Evolutionary conservation across 768 basidiomycete genomes (phyloP).

Genomic region (Suillus fuscotomentosus): DNA sequence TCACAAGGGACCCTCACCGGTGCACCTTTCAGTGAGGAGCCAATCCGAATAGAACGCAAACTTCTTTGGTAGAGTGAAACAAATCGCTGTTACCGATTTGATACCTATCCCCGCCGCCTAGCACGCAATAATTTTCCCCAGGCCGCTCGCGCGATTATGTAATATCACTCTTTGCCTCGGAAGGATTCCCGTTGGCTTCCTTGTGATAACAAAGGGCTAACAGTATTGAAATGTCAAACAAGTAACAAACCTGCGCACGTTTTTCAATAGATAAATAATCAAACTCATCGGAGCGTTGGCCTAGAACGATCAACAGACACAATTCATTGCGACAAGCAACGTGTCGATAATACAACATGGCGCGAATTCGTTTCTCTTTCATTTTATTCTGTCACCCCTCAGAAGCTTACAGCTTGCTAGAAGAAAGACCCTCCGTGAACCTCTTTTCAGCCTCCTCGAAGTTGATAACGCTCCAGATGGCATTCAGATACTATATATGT

Average conservation of each 20-base stretch:
- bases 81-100: neutral
- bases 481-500: slow-evolving; percentile 59
- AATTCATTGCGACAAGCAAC: neutral
- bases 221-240: neutral
- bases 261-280: neutral
- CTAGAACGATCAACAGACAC: neutral
- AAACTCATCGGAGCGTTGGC: slow-evolving; percentile 1
- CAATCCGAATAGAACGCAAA: neutral
- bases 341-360: neutral
- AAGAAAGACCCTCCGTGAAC: slow-evolving; percentile 41
- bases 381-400: neutral
- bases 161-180: neutral
- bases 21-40: too few relatives aligned
- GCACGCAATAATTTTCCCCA: neutral
- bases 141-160: too few relatives aligned
- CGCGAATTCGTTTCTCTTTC: neutral
- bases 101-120: neutral
- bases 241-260: neutral
- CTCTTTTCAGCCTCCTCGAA: slow-evolving; percentile 77
- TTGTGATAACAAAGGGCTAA: neutral
- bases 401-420: slow-evolving; percentile 34
- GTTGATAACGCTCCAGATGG: slow-evolving; percentile 73
- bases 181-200: neutral
- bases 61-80: neutral
- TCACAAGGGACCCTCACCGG: too few relatives aligned